A percentile compares a stretch with the other conserved stretches of the same genome.
phyloP scores from a whole-genome alignment of 2,329 filamentous ascomycete species.

The Colletotrichum gloeosporioides region DNA sequence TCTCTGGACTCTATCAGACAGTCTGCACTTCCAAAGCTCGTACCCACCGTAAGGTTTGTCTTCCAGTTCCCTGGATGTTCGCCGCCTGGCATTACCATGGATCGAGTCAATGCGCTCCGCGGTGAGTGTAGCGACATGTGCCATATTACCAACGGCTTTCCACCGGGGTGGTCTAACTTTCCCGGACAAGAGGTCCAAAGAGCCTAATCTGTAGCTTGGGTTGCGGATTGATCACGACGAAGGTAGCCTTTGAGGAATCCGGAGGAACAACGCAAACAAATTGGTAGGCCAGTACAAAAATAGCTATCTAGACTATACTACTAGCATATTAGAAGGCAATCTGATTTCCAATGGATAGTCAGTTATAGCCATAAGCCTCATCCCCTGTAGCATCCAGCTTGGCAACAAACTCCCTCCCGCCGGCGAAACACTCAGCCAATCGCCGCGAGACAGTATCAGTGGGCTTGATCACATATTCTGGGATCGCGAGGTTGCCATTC shows the following conservation, averaged over 20 bases:
- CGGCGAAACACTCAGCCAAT: neutral
- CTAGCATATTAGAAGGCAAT: neutral
- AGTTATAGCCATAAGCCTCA: neutral
- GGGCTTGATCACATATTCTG: constrained; percentile 2
- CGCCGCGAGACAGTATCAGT: neutral
- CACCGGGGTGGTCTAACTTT: too few relatives aligned
- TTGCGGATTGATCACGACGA: neutral
- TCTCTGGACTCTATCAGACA: neutral
- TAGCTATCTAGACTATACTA: too few relatives aligned
- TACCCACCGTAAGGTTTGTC: neutral
- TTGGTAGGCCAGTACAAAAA: too few relatives aligned
- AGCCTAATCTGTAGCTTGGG: neutral
- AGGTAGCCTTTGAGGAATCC: neutral
- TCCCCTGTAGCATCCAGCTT: neutral
- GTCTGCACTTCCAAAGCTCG: neutral
- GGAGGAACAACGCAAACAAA: neutral
- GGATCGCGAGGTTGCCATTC: neutral
- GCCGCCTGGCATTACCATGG: neutral
- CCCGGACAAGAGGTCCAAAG: neutral
- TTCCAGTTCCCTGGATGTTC: neutral
- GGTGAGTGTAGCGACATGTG: neutral
- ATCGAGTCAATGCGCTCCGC: neutral
- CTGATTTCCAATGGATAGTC: neutral
- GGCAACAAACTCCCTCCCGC: neutral
- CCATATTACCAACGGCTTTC: neutral